These are phyloP conservation scores for Aspergillus sp. DNA, from an alignment of 2,329 filamentous ascomycete species.

Conservation along the genomic window DNA sequence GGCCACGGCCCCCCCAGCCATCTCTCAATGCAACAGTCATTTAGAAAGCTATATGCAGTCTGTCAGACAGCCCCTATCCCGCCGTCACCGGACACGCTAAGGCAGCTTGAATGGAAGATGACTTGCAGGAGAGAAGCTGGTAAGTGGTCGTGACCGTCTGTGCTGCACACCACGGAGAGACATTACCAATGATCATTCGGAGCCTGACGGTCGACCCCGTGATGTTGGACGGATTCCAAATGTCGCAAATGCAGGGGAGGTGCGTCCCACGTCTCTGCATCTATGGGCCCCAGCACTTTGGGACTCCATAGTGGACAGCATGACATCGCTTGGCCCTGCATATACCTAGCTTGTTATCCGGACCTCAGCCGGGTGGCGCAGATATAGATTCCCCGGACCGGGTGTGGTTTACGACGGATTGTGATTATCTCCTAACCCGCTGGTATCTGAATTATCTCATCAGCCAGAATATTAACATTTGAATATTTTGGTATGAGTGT, in stretches of 20 bases:
- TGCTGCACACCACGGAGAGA: constrained; percentile 2
- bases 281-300: background rate
- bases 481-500: background rate
- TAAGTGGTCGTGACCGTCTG: background rate
- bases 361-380: background rate
- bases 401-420: background rate
- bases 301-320: background rate
- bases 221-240: background rate
- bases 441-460: background rate
- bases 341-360: background rate
- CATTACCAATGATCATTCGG: constrained; percentile 11
- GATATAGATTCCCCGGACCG: background rate
- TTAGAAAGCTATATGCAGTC: background rate
- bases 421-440: background rate
- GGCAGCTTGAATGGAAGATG: background rate
- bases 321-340: background rate
- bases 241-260: background rate
- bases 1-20: background rate
- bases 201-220: background rate
- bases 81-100: constrained; percentile 12
- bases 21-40: constrained; percentile 7
- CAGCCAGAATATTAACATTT: background rate
- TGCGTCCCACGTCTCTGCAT: background rate
- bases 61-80: constrained; percentile 3
- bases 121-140: background rate